A percentile compares a stretch with the other conserved stretches of the same genome.
These are phyloP conservation scores for Antitrichia curtipendula DNA, from an alignment of 225 moss, liverwort and hornwort genomes.

Conservation along the genomic window DNA sequence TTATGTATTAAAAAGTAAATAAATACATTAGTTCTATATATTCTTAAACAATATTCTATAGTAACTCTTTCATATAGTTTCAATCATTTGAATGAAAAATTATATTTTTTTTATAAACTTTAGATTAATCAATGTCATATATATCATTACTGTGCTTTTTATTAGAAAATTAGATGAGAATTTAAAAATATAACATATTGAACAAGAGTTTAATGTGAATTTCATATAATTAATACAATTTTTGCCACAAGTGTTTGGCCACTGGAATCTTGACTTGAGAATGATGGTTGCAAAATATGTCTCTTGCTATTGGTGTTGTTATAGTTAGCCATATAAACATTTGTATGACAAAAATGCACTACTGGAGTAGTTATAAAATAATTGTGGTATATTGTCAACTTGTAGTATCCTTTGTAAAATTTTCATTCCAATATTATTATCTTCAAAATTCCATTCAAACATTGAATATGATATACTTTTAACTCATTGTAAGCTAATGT, in stretches of 20 bases:
- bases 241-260: background rate
- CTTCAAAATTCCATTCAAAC: background rate
- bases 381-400: too few relatives aligned
- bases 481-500: background rate
- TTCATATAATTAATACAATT: background rate
- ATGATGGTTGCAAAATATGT: background rate
- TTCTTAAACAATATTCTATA: too few relatives aligned
- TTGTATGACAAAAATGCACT: background rate
- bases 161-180: background rate
- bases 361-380: background rate
- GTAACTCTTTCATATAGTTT: background rate
- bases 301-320: background rate
- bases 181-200: background rate
- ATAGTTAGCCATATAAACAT: background rate
- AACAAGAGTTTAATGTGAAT: background rate
- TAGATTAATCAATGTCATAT: background rate
- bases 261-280: background rate
- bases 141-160: background rate
- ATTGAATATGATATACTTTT: background rate
- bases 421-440: background rate
- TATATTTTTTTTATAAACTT: accelerated
- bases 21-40: background rate
- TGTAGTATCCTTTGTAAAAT: background rate
- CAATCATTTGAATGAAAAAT: background rate
- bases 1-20: background rate